These are phyloP conservation scores for Fragilaria radians DNA, from an alignment of 108 stramenopile species.

Conservation along the genomic window DNA sequence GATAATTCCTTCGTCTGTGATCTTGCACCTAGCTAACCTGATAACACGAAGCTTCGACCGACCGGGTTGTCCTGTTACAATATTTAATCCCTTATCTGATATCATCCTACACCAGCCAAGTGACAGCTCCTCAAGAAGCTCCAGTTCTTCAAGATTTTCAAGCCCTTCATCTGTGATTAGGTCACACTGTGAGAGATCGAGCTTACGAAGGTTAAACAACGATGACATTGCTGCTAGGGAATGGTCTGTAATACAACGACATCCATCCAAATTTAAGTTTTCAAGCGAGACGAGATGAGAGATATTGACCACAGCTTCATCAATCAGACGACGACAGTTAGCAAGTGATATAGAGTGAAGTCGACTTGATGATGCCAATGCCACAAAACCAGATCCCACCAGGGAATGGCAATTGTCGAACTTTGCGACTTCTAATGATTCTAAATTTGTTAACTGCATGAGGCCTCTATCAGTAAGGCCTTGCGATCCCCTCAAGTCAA, in stretches of 20 bases:
- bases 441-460: constrained; percentile 48
- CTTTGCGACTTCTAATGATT: constrained; percentile 49
- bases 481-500: constrained; percentile 76
- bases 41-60: constrained; percentile 42
- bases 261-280: constrained; percentile 64
- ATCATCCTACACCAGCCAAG: constrained; percentile 78
- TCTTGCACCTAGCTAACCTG: constrained; percentile 57
- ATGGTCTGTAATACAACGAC: constrained; percentile 75
- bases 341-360: constrained; percentile 65
- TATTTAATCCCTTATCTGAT: constrained; percentile 51
- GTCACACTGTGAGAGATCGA: constrained; percentile 78
- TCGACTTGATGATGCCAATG: constrained; percentile 40
- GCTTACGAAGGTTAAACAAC: constrained; percentile 36
- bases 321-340: constrained; percentile 72
- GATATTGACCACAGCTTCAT: constrained; percentile 73
- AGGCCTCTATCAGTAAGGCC: constrained; percentile 67
- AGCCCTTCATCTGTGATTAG: constrained; percentile 74
- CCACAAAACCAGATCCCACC: constrained; percentile 54
- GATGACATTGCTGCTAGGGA: constrained; percentile 42
- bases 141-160: constrained; percentile 34
- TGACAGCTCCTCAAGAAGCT: constrained; percentile 60
- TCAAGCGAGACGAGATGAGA: constrained; percentile 50
- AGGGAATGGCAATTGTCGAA: constrained; percentile 74
- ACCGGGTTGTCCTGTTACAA: constrained; percentile 40
- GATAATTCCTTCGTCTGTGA: constrained; percentile 54